These are phyloP conservation scores for Paracorniculantispora psalliotae DNA, from an alignment of 2,329 filamentous ascomycete species.

Conservation along the genomic window DNA sequence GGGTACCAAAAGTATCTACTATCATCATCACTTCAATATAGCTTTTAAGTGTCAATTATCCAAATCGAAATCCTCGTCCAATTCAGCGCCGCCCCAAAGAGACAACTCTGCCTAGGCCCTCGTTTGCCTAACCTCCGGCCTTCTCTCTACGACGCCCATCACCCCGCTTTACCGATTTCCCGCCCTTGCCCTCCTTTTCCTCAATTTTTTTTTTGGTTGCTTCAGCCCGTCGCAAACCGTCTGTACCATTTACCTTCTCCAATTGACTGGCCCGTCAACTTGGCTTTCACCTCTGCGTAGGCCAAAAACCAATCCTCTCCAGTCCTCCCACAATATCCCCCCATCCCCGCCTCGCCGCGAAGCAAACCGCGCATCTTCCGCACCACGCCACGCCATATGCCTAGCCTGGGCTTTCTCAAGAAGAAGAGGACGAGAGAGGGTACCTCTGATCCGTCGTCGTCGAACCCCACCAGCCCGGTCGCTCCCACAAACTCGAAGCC, in stretches of 20 bases:
- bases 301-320: not conserved
- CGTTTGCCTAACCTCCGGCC: not conserved
- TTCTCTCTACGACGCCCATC: not conserved
- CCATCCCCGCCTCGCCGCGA: not conserved
- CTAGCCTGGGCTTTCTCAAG: constrained; percentile 92
- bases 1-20: too few species aligned
- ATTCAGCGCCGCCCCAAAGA: not conserved
- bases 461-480: constrained; percentile 60
- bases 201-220: constrained; percentile 9
- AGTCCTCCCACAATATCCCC: too few species aligned
- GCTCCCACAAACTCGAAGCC: constrained; percentile 49
- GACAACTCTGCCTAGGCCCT: not conserved
- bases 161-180: constrained; percentile 4
- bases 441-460: constrained; percentile 62
- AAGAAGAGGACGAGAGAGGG: constrained; percentile 98
- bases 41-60: not conserved
- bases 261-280: constrained; percentile 8
- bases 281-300: too few species aligned
- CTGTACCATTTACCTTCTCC: constrained; percentile 4
- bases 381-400: constrained; percentile 56
- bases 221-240: not conserved
- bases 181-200: constrained; percentile 13
- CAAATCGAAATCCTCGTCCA: not conserved
- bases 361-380: not conserved
- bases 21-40: not conserved